Evolutionary conservation across 1,284 basidiomycete species (phyloP), one percentile per base, ranked within the genome.

Genomic region (Rhodotorula mucilaginosa): DNA sequence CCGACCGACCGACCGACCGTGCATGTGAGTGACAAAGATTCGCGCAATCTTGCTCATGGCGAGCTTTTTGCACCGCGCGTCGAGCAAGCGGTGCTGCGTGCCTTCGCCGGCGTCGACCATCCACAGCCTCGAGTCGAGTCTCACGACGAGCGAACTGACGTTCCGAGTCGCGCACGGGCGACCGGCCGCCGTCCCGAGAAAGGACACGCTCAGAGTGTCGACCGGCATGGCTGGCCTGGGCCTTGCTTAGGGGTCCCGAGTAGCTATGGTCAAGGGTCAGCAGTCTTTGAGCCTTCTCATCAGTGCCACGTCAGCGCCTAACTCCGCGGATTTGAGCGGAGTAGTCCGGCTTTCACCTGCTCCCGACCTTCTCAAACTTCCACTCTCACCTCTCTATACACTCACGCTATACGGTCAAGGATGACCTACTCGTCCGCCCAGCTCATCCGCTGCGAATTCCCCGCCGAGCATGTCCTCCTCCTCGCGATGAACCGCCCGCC

Each of bases 81-180:
- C 61, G 87, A 74, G 82, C 6, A 97, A 79, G 74, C 90, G 90
- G 78, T 89, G 85, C 77, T 94, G 91, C 3, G 93, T 94, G 15
- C 91, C 92, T 81, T 95, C 92, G 19, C 90, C 91, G 76, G 89
- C 90, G 79, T 95, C 92, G 63, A 95, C 87, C 85, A 95, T 91
- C 77, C 77, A 78, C 2, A 44, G 39, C 39, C 39, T 8, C 39
- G 70, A 68, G 61, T 77, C 77, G 21, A 76, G 59, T 51, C 71
- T 69, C 26, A 78, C 21, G 19, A 69, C 77, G 26, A 77, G 57
- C 7, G 71, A 74, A 6, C 72, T 74, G 34, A 77, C 76, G 61
- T 78, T 78, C 21, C 77, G 65, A 1, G 70, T 72, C 21, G 62
- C 51, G 44, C 63, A 74, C 2, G 77, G 77, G 7, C 71, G 61